These are phyloP conservation scores for Phyllosticta paracitricarpa DNA, from an alignment of 2,329 filamentous ascomycete species.

Conservation along the genomic window DNA sequence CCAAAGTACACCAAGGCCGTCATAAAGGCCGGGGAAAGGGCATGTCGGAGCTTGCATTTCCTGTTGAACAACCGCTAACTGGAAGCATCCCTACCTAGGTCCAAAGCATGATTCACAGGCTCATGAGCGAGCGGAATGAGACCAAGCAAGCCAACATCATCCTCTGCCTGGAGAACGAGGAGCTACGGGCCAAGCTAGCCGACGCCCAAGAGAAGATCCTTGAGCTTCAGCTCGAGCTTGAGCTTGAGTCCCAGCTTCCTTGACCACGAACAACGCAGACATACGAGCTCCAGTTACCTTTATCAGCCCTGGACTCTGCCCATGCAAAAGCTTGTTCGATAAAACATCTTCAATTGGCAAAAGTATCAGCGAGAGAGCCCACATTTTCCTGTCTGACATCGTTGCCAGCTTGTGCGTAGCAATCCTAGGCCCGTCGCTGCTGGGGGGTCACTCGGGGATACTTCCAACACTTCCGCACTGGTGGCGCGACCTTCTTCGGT, in stretches of 20 bases:
- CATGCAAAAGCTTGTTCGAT: background rate
- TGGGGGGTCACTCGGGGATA: background rate
- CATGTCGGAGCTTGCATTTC: background rate
- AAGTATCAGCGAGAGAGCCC: background rate
- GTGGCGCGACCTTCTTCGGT: no score
- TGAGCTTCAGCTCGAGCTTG: background rate
- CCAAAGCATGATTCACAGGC: background rate
- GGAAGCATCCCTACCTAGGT: background rate
- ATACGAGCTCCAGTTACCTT: background rate
- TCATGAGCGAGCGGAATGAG: background rate
- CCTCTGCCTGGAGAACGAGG: background rate
- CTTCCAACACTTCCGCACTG: background rate
- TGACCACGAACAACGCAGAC: background rate
- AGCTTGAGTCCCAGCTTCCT: background rate
- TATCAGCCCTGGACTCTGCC: background rate
- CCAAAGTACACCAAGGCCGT: background rate
- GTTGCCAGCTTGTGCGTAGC: background rate
- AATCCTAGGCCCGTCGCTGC: background rate
- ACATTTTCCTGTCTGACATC: background rate
- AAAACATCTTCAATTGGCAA: background rate
- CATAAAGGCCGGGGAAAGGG: background rate
- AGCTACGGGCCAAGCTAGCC: background rate
- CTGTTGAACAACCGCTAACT: background rate
- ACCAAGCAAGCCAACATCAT: background rate
- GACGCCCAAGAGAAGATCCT: background rate